These are phyloP conservation scores for Aulographum hederae DNA, from an alignment of 2,329 filamentous ascomycete species.

Conservation along the genomic window DNA sequence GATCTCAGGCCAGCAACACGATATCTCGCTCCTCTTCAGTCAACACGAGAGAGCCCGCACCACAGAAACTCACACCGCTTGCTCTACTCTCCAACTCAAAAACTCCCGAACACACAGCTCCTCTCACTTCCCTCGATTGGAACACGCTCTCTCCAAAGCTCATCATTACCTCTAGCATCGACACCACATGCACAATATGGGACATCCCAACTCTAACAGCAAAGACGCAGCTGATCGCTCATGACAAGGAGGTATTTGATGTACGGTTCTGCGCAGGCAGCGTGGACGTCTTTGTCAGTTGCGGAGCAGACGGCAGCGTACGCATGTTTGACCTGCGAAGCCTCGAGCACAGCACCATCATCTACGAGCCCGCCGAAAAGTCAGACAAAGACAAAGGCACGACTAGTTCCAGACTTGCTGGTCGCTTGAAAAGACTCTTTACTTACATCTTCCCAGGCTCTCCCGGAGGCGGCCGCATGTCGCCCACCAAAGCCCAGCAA, in stretches of 20 bases:
- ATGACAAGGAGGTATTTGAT: conserved; percentile 98
- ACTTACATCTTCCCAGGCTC: conserved; percentile 7
- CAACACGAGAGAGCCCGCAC: conserved; percentile 35
- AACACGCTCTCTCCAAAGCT: conserved; percentile 92
- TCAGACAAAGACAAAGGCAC: conserved; percentile 19
- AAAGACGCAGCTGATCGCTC: conserved; percentile 94
- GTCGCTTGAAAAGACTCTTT: background rate
- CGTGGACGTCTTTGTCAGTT: conserved; percentile 97
- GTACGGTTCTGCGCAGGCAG: conserved; percentile 96
- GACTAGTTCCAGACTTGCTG: conserved; percentile 3
- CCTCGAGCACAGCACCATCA: conserved; percentile 94
- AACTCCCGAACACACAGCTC: conserved; percentile 92
- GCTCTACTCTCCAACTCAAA: conserved; percentile 94
- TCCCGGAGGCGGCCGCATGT: conserved; percentile 31
- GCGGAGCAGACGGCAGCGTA: conserved; percentile 91
- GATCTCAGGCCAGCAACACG: conserved; percentile 19
- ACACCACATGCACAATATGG: conserved; percentile 98
- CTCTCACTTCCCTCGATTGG: conserved; percentile 92
- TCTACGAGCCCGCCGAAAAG: conserved; percentile 91
- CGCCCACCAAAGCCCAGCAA: conserved; percentile 58
- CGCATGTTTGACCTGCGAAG: conserved; percentile 97
- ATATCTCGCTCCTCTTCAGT: conserved; percentile 44
- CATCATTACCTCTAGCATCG: conserved; percentile 97
- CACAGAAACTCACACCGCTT: conserved; percentile 70
- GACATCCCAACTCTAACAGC: conserved; percentile 95